Evolutionary conservation across 1,139 yeast species (phyloP).

Genomic region (Candida sp.): DNA sequence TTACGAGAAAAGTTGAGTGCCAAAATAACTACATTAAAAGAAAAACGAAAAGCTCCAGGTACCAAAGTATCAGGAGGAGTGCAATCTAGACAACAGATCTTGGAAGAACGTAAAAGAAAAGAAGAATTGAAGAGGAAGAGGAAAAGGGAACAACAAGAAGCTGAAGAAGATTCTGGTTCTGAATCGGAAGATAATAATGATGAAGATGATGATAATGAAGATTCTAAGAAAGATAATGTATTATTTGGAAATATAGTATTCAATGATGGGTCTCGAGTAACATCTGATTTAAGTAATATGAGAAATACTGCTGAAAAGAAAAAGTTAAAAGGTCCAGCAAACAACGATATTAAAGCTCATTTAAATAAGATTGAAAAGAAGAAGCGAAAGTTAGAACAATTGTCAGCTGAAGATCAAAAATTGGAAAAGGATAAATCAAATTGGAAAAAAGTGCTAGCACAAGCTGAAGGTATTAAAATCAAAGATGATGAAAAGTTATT

Average conservation of each 20-base stretch:
- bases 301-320: conserved; percentile 49
- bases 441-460: conserved; percentile 83
- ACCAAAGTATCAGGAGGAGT: conserved; percentile 78
- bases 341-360: conserved; percentile 83
- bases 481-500: conserved; percentile 88
- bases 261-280: conserved; percentile 77
- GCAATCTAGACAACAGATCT: conserved; percentile 70
- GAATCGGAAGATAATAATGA: conserved; percentile 40
- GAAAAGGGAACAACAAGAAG: conserved; percentile 32
- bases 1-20: conserved; percentile 71
- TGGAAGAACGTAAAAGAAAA: conserved; percentile 52
- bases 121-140: conserved; percentile 38
- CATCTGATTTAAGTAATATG: conserved; percentile 66
- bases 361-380: conserved; percentile 71
- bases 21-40: conserved; percentile 67
- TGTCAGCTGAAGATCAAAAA: conserved; percentile 64
- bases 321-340: conserved; percentile 78
- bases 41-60: conserved; percentile 91
- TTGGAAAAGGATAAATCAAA: conserved; percentile 66
- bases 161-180: conserved; percentile 29
- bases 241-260: conserved; percentile 83
- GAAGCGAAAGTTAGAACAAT: conserved; percentile 55
- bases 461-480: conserved; percentile 85
- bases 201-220: conserved; percentile 27
- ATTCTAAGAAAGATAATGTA: conserved; percentile 37